Evolutionary conservation across 148 eudicot genomes (phyloP).

Genomic region (Vaccinium vitisidaea): DNA sequence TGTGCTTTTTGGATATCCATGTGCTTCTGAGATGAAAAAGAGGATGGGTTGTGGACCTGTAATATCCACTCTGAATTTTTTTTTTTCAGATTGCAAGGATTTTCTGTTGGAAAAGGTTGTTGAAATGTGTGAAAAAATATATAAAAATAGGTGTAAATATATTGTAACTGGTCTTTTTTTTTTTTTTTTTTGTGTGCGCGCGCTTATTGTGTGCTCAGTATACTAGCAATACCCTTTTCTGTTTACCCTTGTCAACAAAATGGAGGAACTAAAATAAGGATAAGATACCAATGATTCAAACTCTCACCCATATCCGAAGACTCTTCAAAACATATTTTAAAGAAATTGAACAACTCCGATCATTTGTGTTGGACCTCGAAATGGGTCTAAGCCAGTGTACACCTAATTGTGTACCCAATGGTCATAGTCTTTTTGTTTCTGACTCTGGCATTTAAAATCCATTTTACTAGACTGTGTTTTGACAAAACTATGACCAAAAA

Average conservation of each 20-base stretch:
- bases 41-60: neutral
- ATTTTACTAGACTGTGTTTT: neutral
- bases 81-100: neutral
- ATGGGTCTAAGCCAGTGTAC: no score
- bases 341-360: no score
- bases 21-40: neutral
- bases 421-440: no score
- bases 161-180: no score
- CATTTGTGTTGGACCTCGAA: no score
- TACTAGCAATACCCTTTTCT: neutral
- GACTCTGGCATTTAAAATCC: neutral
- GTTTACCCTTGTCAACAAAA: neutral
- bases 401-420: no score
- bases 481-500: neutral
- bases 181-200: no score
- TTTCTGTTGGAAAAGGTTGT: neutral
- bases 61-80: neutral
- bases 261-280: neutral
- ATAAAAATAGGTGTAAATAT: no score
- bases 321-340: no score
- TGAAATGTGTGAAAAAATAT: no score
- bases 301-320: no score
- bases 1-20: neutral
- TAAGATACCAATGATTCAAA: neutral
- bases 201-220: no score